phyloP scores from a whole-genome alignment of 1,139 yeast genomes.

The Candida neerlandica region DNA sequence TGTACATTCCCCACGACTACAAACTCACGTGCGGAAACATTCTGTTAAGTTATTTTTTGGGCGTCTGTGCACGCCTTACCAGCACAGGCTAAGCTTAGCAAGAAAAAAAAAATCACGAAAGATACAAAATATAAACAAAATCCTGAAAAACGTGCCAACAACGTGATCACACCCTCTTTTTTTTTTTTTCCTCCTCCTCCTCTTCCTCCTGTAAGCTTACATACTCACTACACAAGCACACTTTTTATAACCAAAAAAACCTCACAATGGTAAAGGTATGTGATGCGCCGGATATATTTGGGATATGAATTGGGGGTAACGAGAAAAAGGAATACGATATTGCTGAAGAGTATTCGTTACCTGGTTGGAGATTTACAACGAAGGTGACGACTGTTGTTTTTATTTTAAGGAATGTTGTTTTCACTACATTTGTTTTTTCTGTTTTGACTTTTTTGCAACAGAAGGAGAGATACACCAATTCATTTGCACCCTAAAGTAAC shows the following conservation, averaged over 20 bases:
- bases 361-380: too few species aligned
- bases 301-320: neutral
- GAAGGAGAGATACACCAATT: neutral
- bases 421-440: neutral
- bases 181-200: neutral
- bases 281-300: neutral
- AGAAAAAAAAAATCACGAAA: slow-evolving; percentile 4
- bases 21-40: neutral
- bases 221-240: neutral
- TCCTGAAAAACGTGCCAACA: slow-evolving; percentile 8
- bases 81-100: neutral
- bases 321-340: too few species aligned
- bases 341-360: too few species aligned
- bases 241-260: neutral
- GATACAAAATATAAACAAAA: neutral
- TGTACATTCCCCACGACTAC: neutral
- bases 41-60: neutral
- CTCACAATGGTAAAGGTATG: slow-evolving; percentile 5
- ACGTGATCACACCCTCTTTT: slow-evolving; percentile 6
- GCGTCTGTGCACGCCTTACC: neutral
- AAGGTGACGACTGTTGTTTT: neutral
- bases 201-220: too few species aligned
- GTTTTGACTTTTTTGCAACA: neutral
- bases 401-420: neutral
- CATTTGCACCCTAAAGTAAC: neutral